Evolutionary conservation across 331 rosid genomes (phyloP).

Genomic region (Arachis monticola): DNA sequence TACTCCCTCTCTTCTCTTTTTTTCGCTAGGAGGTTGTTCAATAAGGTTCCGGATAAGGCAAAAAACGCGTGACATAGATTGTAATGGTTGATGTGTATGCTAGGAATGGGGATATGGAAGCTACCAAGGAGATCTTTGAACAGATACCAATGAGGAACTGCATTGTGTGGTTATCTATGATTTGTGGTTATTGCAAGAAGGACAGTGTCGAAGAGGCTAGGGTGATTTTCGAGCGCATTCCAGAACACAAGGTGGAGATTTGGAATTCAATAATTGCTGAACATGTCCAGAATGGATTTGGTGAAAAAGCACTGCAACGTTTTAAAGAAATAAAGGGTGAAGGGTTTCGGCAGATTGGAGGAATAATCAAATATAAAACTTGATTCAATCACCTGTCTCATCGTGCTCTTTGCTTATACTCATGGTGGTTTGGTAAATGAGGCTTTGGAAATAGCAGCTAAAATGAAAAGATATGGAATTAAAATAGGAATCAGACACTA

Average conservation of each 20-base stretch:
- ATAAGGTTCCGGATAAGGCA: constrained; percentile 53
- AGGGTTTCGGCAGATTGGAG: constrained; percentile 51
- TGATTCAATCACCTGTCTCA: constrained; percentile 51
- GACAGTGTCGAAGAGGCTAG: constrained; percentile 31
- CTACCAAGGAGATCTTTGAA: constrained; percentile 65
- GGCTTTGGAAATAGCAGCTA: constrained; percentile 7
- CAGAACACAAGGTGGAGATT: constrained; percentile 60
- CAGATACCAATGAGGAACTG: constrained; percentile 62
- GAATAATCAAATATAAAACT: constrained; percentile 47
- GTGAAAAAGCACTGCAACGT: constrained; percentile 1
- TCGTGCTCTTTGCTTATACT: constrained; percentile 60
- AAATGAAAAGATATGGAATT: constrained; percentile 60
- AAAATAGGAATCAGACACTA: constrained; percentile 53
- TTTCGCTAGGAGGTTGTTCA: constrained; percentile 59
- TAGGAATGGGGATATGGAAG: constrained; percentile 44
- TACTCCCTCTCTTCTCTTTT: too few species aligned
- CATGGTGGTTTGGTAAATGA: constrained; percentile 66
- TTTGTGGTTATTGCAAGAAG: constrained; percentile 23
- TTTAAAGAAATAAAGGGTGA: constrained; percentile 50
- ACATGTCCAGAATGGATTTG: constrained; percentile 64
- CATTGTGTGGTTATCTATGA: constrained; percentile 71
- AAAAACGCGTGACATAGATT: constrained; percentile 70
- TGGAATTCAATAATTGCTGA: constrained; percentile 84
- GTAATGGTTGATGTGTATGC: constrained; percentile 53
- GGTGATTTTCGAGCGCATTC: constrained; percentile 40